These are phyloP conservation scores for Daldinia sp. DNA, from an alignment of 2,329 filamentous ascomycete species.

Conservation along the genomic window DNA sequence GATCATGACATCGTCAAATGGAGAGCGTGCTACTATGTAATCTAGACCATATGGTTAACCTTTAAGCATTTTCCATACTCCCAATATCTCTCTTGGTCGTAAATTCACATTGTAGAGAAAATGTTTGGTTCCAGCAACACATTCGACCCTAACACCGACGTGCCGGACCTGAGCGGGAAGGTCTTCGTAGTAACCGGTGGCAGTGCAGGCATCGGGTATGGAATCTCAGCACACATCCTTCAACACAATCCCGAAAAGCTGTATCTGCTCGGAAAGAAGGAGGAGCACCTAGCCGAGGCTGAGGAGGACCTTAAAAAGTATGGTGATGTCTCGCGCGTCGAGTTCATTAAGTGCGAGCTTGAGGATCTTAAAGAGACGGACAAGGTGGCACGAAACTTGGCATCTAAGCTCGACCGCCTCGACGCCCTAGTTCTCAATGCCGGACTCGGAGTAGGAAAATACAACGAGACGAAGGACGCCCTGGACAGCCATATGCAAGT, in stretches of 20 bases:
- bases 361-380: slow-evolving; percentile 60
- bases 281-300: slow-evolving; percentile 61
- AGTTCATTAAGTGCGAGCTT: slow-evolving; percentile 61
- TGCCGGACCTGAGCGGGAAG: slow-evolving; percentile 46
- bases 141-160: slow-evolving; percentile 44
- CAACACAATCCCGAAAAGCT: slow-evolving; percentile 61
- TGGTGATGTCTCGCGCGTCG: slow-evolving; percentile 59
- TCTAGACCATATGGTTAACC: no score
- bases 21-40: neutral
- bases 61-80: neutral
- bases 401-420: slow-evolving; percentile 56
- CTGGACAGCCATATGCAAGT: slow-evolving; percentile 54
- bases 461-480: slow-evolving; percentile 62
- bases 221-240: slow-evolving; percentile 64
- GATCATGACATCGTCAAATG: slow-evolving; percentile 15
- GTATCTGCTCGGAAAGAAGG: slow-evolving; percentile 62
- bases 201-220: slow-evolving; percentile 63
- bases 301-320: slow-evolving; percentile 57
- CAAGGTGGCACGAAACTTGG: slow-evolving; percentile 58
- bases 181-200: slow-evolving; percentile 63
- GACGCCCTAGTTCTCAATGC: slow-evolving; percentile 63
- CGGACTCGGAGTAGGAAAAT: slow-evolving; percentile 62
- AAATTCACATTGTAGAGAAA: neutral
- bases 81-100: no score
- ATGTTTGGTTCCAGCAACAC: slow-evolving; percentile 41